phyloP scores from a whole-genome alignment of 805 yeast genomes.

The Lipomyces starkeyi region DNA sequence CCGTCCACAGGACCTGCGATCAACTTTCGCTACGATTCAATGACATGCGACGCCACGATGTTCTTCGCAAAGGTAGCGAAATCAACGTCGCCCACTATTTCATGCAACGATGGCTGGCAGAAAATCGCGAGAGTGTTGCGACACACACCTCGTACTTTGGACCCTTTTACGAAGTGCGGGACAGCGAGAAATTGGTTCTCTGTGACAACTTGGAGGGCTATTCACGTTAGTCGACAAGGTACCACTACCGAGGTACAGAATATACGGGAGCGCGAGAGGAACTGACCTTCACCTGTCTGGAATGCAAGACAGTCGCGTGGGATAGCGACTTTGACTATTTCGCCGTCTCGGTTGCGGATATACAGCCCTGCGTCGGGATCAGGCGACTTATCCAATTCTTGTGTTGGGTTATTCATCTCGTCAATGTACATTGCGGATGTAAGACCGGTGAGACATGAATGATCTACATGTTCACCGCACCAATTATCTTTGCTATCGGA shows the following conservation, averaged over 20 bases:
- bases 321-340: constrained; percentile 56
- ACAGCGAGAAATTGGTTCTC: constrained; percentile 60
- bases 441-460: constrained; percentile 63
- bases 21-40: background rate
- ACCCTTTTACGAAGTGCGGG: constrained; percentile 61
- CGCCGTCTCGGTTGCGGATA: constrained; percentile 55
- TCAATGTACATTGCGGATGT: constrained; percentile 60
- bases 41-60: constrained; percentile 44
- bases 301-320: constrained; percentile 64
- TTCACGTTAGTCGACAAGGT: background rate
- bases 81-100: constrained; percentile 51
- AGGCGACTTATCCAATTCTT: constrained; percentile 48
- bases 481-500: constrained; percentile 50
- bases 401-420: constrained; percentile 43
- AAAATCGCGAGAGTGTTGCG: constrained; percentile 67
- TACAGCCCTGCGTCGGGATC: constrained; percentile 58
- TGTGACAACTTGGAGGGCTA: constrained; percentile 59
- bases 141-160: constrained; percentile 47
- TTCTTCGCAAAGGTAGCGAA: constrained; percentile 58
- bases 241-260: no score
- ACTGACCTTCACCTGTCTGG: constrained; percentile 57
- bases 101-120: constrained; percentile 64
- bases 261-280: background rate
- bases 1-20: background rate
- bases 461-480: constrained; percentile 70